A percentile compares a stretch with the other conserved stretches of the same genome.
Conservation (phyloP, 2,329 filamentous ascomycete genomes). For the Decorospora gaudefroyi region DNA sequence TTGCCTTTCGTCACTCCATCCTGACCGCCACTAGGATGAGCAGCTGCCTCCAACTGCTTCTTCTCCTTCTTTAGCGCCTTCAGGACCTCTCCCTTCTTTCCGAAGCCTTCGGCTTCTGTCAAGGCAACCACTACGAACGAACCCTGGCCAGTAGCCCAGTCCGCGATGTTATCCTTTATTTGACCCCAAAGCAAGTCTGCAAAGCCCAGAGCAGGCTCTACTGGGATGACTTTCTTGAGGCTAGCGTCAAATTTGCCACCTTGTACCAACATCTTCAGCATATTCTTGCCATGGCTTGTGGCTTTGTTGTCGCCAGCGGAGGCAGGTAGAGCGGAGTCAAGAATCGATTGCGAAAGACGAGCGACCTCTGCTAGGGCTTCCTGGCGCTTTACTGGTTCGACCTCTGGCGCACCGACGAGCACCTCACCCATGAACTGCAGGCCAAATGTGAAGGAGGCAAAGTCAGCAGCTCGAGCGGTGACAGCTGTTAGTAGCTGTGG, state of each 20-base stretch:
- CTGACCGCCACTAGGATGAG: conserved; percentile 53
- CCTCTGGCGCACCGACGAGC: conserved; percentile 73
- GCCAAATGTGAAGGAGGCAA: conserved; percentile 78
- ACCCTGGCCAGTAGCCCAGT: conserved; percentile 85
- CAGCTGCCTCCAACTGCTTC: conserved; percentile 70
- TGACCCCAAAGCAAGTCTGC: conserved; percentile 78
- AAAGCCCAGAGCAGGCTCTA: conserved; percentile 79
- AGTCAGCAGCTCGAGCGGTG: conserved; percentile 65
- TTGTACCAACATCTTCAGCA: conserved; percentile 89
- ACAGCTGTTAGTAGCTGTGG: conserved; percentile 76
- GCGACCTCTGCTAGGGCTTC: conserved; percentile 71
- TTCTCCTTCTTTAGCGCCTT: conserved; percentile 73
- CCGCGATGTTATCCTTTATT: conserved; percentile 73
- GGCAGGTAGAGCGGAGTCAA: conserved; percentile 43
- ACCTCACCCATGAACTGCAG: conserved; percentile 85
- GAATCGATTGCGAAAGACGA: conserved; percentile 43
- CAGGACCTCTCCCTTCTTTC: conserved; percentile 67
- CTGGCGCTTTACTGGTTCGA: conserved; percentile 61
- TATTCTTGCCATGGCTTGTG: conserved; percentile 71
- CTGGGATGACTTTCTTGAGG: conserved; percentile 68
- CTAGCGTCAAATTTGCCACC: conserved; percentile 83
- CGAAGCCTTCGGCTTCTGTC: conserved; percentile 73
- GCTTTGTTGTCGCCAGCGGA: conserved; percentile 44
- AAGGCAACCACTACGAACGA: conserved; percentile 85
- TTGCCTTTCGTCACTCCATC: conserved; percentile 41